Conservation (phyloP, 371 early-diverging fungal species). For the Syncephalastrum contaminatum region DNA sequence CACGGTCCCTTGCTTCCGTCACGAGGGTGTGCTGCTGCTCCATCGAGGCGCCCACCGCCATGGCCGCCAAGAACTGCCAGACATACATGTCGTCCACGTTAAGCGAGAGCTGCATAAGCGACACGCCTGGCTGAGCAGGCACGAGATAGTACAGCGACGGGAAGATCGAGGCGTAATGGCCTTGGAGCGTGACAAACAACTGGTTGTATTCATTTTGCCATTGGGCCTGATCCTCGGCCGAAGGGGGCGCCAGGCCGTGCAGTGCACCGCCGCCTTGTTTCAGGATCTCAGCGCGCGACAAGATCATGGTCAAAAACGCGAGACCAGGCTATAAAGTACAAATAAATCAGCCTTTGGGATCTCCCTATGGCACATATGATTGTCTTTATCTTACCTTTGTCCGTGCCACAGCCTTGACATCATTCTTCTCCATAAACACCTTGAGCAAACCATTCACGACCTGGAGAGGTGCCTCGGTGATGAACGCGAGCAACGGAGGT, state of each 20-base stretch:
- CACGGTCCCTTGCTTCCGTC: slow-evolving; percentile 87
- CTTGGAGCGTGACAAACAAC: slow-evolving; percentile 75
- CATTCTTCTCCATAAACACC: slow-evolving; percentile 85
- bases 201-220: slow-evolving; percentile 79
- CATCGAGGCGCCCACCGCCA: slow-evolving; percentile 90
- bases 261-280: slow-evolving; percentile 73
- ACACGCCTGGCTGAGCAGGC: slow-evolving; percentile 48
- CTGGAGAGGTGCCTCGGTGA: slow-evolving; percentile 80
- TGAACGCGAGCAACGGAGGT: slow-evolving; percentile 76
- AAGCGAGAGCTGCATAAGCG: slow-evolving; percentile 36
- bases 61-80: slow-evolving; percentile 97
- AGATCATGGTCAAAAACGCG: slow-evolving; percentile 84
- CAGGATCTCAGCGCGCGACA: slow-evolving; percentile 88
- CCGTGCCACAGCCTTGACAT: slow-evolving; percentile 78
- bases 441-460: slow-evolving; percentile 78
- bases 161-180: slow-evolving; percentile 76
- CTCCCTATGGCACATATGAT: too few species aligned
- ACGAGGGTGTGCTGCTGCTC: slow-evolving; percentile 93
- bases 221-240: slow-evolving; percentile 60
- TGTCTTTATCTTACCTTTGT: slow-evolving; percentile 59
- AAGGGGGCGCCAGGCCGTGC: slow-evolving; percentile 55
- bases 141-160: slow-evolving; percentile 56
- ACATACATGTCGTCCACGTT: slow-evolving; percentile 85
- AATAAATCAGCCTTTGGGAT: too few species aligned
- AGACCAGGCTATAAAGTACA: slow-evolving; percentile 64